These are phyloP conservation scores for Termitomyces sp. DNA, from an alignment of 768 basidiomycete species.

Conservation along the genomic window DNA sequence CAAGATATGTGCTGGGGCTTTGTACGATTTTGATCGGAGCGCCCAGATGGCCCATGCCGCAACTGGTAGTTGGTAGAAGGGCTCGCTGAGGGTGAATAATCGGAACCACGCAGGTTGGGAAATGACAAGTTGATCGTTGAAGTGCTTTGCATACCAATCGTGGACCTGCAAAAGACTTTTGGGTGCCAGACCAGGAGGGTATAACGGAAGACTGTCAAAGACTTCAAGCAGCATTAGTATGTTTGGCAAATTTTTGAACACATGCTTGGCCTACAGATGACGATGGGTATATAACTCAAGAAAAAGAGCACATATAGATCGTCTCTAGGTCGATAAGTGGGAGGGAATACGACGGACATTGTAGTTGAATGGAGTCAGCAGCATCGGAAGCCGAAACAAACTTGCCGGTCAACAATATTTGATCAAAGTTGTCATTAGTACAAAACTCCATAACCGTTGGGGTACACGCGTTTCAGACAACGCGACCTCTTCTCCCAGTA, in stretches of 20 bases:
- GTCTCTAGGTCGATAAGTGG: slow-evolving; percentile 11
- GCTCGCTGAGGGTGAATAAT: slow-evolving; percentile 15
- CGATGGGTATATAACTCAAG: slow-evolving; percentile 12
- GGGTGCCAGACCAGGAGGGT: slow-evolving; percentile 13
- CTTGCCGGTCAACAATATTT: background rate
- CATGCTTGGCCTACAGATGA: slow-evolving; percentile 8
- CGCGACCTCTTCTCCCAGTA: background rate
- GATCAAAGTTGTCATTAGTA: background rate
- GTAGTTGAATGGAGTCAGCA: background rate
- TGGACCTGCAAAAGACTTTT: slow-evolving; percentile 12
- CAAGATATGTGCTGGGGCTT: slow-evolving; percentile 14
- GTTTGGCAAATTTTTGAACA: background rate
- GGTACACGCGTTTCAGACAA: slow-evolving; percentile 1
- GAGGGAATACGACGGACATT: slow-evolving; percentile 9
- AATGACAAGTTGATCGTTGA: slow-evolving; percentile 19
- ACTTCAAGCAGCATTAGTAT: slow-evolving; percentile 4
- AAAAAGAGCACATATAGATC: slow-evolving; percentile 14
- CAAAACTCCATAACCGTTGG: background rate
- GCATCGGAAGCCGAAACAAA: background rate
- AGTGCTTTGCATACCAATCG: slow-evolving; percentile 13
- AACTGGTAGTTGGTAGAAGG: slow-evolving; percentile 17
- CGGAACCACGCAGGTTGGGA: slow-evolving; percentile 18
- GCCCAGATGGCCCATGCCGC: slow-evolving; percentile 17
- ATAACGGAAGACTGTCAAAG: slow-evolving; percentile 17
- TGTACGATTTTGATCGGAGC: slow-evolving; percentile 13